phyloP scores from a whole-genome alignment of 371 early-diverging fungal species.

The Dichotomocladium elegans region DNA sequence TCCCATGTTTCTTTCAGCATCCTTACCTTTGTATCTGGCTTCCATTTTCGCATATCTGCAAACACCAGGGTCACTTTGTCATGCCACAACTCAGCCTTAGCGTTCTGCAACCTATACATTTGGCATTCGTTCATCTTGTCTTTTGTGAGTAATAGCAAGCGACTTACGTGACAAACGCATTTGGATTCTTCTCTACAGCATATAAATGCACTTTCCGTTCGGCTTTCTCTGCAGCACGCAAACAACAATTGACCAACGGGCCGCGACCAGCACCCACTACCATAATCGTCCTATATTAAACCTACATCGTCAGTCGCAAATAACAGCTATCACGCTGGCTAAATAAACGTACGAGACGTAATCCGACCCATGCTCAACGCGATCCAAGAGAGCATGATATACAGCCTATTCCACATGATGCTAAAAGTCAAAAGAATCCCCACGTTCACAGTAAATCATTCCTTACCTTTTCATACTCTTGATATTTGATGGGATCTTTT shows the following conservation, averaged over 20 bases:
- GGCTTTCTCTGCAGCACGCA: slow-evolving; percentile 72
- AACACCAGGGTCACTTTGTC: slow-evolving; percentile 78
- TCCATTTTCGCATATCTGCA: slow-evolving; percentile 90
- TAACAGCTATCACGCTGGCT: background rate
- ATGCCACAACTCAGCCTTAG: slow-evolving; percentile 75
- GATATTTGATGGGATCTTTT: slow-evolving; percentile 89
- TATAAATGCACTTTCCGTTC: slow-evolving; percentile 63
- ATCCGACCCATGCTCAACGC: slow-evolving; percentile 38
- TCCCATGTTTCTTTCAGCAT: background rate
- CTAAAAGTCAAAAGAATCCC: background rate
- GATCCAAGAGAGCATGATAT: slow-evolving; percentile 58
- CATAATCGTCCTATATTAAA: slow-evolving; percentile 68
- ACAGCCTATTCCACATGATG: slow-evolving; percentile 38
- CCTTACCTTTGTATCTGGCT: slow-evolving; percentile 63
- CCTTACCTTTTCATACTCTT: slow-evolving; percentile 76
- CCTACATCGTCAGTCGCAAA: background rate
- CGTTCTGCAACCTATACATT: slow-evolving; percentile 63
- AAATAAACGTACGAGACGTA: slow-evolving; percentile 29
- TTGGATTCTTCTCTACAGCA: slow-evolving; percentile 95
- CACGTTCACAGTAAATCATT: background rate
- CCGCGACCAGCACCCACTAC: slow-evolving; percentile 84
- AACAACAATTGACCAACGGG: slow-evolving; percentile 79
- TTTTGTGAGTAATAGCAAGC: background rate
- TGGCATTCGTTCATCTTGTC: background rate
- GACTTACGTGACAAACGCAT: slow-evolving; percentile 83